A percentile compares a stretch with the other conserved stretches of the same genome.
These are phyloP conservation scores for Knoxdaviesia proteae DNA, from an alignment of 2,329 filamentous ascomycete genomes.

Conservation along the genomic window DNA sequence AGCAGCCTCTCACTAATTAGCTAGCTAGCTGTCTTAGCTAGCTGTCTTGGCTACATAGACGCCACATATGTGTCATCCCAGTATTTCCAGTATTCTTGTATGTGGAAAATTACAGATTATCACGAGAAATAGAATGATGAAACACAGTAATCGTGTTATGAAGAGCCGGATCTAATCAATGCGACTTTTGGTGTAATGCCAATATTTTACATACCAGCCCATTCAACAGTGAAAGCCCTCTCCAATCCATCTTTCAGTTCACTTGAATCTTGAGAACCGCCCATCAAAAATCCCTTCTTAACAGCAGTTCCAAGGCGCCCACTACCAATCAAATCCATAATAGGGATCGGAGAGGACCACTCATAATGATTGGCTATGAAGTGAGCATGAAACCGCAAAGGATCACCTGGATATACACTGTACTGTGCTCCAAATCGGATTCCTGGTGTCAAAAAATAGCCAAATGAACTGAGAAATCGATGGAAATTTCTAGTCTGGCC, in stretches of 20 bases:
- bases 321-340: conserved; percentile 70
- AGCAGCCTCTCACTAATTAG: not conserved
- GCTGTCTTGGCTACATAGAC: no score
- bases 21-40: no score
- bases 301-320: conserved; percentile 82
- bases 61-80: no score
- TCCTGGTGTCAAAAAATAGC: conserved; percentile 75
- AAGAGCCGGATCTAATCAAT: not conserved
- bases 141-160: not conserved
- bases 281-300: conserved; percentile 86
- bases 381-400: conserved; percentile 85
- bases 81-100: no score
- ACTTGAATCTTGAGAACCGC: conserved; percentile 29
- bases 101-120: no score
- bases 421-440: conserved; percentile 89
- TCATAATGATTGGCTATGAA: conserved; percentile 66
- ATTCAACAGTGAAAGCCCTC: conserved; percentile 71
- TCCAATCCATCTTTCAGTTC: conserved; percentile 21
- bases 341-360: conserved; percentile 74
- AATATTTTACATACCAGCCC: conserved; percentile 62
- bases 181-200: no score
- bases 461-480: conserved; percentile 7
- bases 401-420: conserved; percentile 87
- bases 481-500: conserved; percentile 1
- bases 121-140: not conserved